These are phyloP conservation scores for Ustilago crameri DNA, from an alignment of 1,284 basidiomycete genomes.

Conservation along the genomic window DNA sequence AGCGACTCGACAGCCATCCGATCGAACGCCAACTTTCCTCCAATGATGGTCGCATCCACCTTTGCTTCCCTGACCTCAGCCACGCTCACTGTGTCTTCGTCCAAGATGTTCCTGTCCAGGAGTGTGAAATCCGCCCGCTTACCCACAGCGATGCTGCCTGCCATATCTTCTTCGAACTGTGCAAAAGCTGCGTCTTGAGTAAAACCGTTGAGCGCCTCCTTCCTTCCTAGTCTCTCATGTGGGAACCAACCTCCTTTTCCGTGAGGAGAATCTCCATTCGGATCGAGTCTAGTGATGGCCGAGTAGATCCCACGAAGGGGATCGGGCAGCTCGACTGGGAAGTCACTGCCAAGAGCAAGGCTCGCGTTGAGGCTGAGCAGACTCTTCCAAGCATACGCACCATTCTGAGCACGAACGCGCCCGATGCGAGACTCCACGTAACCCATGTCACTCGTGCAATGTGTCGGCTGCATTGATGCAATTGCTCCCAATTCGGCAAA, in stretches of 20 bases:
- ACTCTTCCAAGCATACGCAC: constrained; percentile 87
- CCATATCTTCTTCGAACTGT: constrained; percentile 80
- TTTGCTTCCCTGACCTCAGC: constrained; percentile 77
- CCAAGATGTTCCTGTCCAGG: constrained; percentile 82
- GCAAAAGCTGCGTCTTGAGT: constrained; percentile 88
- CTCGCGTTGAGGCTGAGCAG: constrained; percentile 73
- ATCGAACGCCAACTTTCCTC: constrained; percentile 79
- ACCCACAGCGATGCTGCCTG: constrained; percentile 73
- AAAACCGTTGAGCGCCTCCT: constrained; percentile 77
- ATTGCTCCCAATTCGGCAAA: constrained; percentile 82
- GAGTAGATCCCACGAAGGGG: constrained; percentile 79
- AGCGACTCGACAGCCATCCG: constrained; percentile 23
- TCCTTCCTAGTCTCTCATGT: constrained; percentile 77
- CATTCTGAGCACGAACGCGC: constrained; percentile 72
- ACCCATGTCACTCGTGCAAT: constrained; percentile 87
- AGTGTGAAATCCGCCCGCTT: constrained; percentile 88
- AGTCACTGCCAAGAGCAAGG: constrained; percentile 87
- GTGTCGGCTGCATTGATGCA: constrained; percentile 90
- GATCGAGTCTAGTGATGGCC: constrained; percentile 79
- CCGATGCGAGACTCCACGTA: constrained; percentile 71
- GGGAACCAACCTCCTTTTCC: constrained; percentile 76
- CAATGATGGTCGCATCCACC: constrained; percentile 81
- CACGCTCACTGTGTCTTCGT: constrained; percentile 69
- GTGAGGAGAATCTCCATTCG: constrained; percentile 81
- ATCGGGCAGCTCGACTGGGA: constrained; percentile 75